phyloP scores from a whole-genome alignment of 352 stramenopile genomes.

The Pythium phragmitis region DNA sequence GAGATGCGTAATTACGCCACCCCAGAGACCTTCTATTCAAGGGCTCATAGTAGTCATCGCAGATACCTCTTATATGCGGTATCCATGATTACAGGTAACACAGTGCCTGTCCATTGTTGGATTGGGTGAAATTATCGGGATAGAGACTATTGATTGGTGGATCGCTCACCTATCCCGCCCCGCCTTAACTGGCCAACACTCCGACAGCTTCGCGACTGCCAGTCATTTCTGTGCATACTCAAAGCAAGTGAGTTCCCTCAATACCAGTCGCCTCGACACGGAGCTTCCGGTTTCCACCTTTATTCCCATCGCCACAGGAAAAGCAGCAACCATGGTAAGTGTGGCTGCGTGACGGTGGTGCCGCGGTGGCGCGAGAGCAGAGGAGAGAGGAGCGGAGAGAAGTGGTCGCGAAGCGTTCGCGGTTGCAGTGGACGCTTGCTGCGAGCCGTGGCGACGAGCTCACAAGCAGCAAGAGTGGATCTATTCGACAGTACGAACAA shows the following conservation, averaged over 20 bases:
- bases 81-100: neutral
- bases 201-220: constrained; percentile 58
- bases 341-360: neutral
- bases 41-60: neutral
- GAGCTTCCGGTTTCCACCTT: constrained; percentile 46
- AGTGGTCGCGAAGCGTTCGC: neutral
- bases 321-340: constrained; percentile 86
- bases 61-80: constrained; percentile 6
- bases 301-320: constrained; percentile 82
- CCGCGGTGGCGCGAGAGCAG: neutral
- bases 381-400: neutral
- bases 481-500: too few relatives aligned
- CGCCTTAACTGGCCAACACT: constrained; percentile 37
- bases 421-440: neutral
- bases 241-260: constrained; percentile 49
- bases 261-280: constrained; percentile 32
- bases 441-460: neutral
- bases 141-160: constrained; percentile 30
- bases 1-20: constrained; percentile 15
- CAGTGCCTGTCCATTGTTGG: neutral
- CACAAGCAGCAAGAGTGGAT: neutral
- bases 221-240: constrained; percentile 81
- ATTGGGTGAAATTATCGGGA: constrained; percentile 27
- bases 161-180: constrained; percentile 22
- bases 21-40: neutral